phyloP scores from a whole-genome alignment of 2,329 filamentous ascomycete genomes.

The Epichloe festucae region DNA sequence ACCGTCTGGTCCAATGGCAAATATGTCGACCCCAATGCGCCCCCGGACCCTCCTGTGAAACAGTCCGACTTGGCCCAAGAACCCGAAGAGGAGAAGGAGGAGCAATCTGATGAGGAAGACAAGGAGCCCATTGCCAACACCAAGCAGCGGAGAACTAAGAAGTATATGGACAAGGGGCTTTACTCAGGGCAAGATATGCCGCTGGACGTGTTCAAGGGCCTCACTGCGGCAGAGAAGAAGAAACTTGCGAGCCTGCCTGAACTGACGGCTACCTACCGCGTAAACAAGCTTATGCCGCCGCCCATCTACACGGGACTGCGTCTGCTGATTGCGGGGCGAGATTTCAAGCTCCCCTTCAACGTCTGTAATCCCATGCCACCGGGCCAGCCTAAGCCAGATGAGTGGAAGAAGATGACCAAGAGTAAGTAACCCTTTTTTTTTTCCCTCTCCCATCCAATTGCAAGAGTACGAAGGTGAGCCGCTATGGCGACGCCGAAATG shows the following conservation, averaged over 20 bases:
- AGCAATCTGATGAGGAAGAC: slow-evolving; percentile 9
- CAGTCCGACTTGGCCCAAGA: slow-evolving; percentile 16
- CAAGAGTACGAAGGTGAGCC: background rate
- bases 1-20: slow-evolving; percentile 56
- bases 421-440: slow-evolving; percentile 38
- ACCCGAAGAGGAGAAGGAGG: background rate
- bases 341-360: slow-evolving; percentile 84
- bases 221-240: slow-evolving; percentile 40
- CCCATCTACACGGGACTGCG: slow-evolving; percentile 70
- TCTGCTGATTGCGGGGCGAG: slow-evolving; percentile 55
- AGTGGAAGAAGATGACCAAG: slow-evolving; percentile 84
- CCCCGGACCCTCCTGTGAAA: slow-evolving; percentile 25
- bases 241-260: slow-evolving; percentile 34
- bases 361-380: slow-evolving; percentile 77
- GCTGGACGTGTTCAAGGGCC: slow-evolving; percentile 31
- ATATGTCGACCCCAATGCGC: slow-evolving; percentile 35
- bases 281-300: slow-evolving; percentile 51
- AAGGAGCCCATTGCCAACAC: slow-evolving; percentile 16
- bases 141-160: slow-evolving; percentile 46
- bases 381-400: slow-evolving; percentile 80
- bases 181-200: slow-evolving; percentile 68
- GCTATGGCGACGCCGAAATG: background rate
- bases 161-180: slow-evolving; percentile 69
- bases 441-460: no score
- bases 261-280: slow-evolving; percentile 30